phyloP scores from a whole-genome alignment of 2,329 filamentous ascomycete genomes.

The Calonectria henricotiae region DNA sequence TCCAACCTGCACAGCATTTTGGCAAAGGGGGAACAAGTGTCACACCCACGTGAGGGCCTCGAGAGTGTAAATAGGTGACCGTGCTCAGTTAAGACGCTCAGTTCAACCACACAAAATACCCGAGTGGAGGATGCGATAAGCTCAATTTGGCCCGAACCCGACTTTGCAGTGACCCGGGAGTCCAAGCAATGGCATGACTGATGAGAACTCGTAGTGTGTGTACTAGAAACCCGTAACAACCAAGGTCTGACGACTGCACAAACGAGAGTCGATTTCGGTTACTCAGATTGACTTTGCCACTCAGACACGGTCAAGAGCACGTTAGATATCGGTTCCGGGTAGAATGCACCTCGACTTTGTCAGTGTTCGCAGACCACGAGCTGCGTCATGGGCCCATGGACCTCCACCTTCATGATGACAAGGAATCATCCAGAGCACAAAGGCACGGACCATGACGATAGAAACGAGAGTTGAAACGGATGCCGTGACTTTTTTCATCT shows the following conservation, averaged over 20 bases:
- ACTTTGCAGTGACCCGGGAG: neutral
- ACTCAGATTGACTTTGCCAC: neutral
- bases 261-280: neutral
- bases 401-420: neutral
- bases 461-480: neutral
- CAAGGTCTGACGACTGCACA: neutral
- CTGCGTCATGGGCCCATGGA: neutral
- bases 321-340: neutral
- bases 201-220: neutral
- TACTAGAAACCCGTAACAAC: neutral
- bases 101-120: neutral
- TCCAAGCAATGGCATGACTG: neutral
- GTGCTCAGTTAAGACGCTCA: neutral
- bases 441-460: conserved; percentile 6
- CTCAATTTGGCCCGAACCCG: neutral
- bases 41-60: neutral
- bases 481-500: neutral
- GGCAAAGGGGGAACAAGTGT: neutral
- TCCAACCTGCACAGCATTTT: neutral
- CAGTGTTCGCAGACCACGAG: neutral
- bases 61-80: neutral
- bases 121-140: neutral
- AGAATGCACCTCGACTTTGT: neutral
- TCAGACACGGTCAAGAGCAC: neutral
- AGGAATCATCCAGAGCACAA: neutral